phyloP scores from a whole-genome alignment of 257 asterid genomes.

The Buddleja alternifolia region DNA sequence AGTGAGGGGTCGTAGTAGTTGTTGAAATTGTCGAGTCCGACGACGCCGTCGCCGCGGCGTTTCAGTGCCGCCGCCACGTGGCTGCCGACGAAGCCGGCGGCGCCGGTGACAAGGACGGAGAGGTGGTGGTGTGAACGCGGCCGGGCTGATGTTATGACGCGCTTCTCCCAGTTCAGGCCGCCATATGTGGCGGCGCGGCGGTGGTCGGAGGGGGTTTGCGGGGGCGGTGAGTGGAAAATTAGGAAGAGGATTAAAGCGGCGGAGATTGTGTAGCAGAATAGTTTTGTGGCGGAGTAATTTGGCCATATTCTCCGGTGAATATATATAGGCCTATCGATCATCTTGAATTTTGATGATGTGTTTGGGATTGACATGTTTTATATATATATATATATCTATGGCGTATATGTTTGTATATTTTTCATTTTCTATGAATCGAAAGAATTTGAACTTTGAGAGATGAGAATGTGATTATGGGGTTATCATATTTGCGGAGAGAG shows the following conservation, averaged over 20 bases:
- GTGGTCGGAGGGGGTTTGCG: conserved; percentile 21
- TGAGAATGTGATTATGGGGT: neutral
- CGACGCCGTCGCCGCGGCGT: conserved; percentile 50
- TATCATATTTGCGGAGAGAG: conserved; percentile 7
- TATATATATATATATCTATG: no score
- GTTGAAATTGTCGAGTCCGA: conserved; percentile 52
- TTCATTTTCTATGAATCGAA: neutral
- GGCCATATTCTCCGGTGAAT: conserved; percentile 42
- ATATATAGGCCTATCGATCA: conserved; percentile 36
- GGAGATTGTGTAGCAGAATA: conserved; percentile 42
- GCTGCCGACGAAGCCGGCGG: conserved; percentile 55
- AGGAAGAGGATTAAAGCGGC: conserved; percentile 38
- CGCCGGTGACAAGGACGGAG: conserved; percentile 46
- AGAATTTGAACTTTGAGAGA: no score
- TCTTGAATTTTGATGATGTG: conserved; percentile 20
- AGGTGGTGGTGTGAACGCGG: conserved; percentile 25
- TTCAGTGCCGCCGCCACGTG: conserved; percentile 47
- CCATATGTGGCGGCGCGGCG: conserved; percentile 31
- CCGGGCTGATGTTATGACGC: conserved; percentile 34
- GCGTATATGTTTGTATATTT: neutral
- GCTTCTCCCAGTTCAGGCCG: conserved; percentile 36
- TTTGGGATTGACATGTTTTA: conserved; percentile 14
- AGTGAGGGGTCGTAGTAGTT: conserved; percentile 44
- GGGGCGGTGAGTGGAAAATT: conserved; percentile 39
- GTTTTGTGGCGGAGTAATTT: conserved; percentile 30